A percentile compares a stretch with the other conserved stretches of the same genome.
Conservation (phyloP, 148 eudicot species). For the Cornus florida region DNA sequence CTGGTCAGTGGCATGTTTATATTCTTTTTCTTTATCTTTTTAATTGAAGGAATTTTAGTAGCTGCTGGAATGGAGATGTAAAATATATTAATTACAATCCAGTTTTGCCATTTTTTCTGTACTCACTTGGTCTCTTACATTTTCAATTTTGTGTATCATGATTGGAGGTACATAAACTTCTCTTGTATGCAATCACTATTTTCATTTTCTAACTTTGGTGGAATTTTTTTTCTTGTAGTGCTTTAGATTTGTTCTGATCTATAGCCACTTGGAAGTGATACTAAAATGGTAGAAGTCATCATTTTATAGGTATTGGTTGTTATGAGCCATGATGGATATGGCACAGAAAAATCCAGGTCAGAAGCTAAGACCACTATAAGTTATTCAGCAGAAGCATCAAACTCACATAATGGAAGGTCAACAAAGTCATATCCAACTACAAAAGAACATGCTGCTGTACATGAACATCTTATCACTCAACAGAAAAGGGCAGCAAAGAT, state of each 20-base stretch:
- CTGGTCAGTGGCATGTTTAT: not conserved
- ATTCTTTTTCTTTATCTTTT: not conserved
- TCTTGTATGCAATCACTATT: not conserved
- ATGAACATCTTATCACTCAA: slow-evolving; percentile 30
- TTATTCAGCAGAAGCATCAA: slow-evolving; percentile 43
- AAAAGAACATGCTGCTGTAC: slow-evolving; percentile 37
- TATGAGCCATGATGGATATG: slow-evolving; percentile 48
- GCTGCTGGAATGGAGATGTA: not conserved
- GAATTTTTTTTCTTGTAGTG: not conserved
- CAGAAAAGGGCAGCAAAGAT: slow-evolving; percentile 64
- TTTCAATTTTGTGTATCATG: not conserved
- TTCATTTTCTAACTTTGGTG: not conserved
- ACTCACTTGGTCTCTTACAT: not conserved
- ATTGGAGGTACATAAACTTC: not conserved
- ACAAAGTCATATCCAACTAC: slow-evolving; percentile 24
- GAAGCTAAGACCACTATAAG: slow-evolving; percentile 41
- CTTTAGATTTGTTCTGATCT: not conserved
- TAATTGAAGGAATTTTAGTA: not conserved
- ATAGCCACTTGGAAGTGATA: slow-evolving; percentile 5
- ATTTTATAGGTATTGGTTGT: slow-evolving; percentile 46
- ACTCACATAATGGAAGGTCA: slow-evolving; percentile 32
- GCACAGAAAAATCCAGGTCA: slow-evolving; percentile 38
- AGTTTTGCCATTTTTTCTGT: not conserved
- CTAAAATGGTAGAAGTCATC: slow-evolving; percentile 15
- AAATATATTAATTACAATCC: not conserved